These are phyloP conservation scores for Geosmithia putterillii DNA, from an alignment of 2,329 filamentous ascomycete species.

Conservation along the genomic window DNA sequence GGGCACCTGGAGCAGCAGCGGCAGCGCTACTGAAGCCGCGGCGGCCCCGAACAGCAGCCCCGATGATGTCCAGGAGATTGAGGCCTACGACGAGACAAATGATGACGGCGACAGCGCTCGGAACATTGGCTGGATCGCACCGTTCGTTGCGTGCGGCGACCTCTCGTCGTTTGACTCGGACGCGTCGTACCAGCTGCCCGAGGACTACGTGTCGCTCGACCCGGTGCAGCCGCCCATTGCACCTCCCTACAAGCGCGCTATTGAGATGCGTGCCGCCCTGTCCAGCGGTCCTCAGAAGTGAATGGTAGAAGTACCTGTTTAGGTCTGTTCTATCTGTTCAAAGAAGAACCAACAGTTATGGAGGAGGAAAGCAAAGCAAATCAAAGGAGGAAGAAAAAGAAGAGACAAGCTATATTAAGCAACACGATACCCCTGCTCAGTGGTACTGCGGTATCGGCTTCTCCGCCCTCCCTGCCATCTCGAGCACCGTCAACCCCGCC, in stretches of 20 bases:
- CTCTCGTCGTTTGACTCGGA: slow-evolving; percentile 91
- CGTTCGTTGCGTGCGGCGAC: slow-evolving; percentile 95
- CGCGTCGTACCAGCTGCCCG: slow-evolving; percentile 81
- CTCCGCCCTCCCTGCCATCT: slow-evolving; percentile 23
- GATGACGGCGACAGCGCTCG: slow-evolving; percentile 11
- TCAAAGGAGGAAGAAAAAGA: background rate
- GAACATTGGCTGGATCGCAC: slow-evolving; percentile 69
- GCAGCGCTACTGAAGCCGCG: slow-evolving; percentile 7
- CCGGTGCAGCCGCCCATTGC: slow-evolving; percentile 93
- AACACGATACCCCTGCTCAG: slow-evolving; percentile 4
- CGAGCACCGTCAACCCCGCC: slow-evolving; percentile 24
- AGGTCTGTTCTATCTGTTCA: background rate
- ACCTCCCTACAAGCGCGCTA: slow-evolving; percentile 82
- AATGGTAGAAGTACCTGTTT: background rate
- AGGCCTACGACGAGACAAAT: slow-evolving; percentile 31
- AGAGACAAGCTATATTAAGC: background rate
- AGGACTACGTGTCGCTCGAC: slow-evolving; percentile 76
- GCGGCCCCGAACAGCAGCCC: slow-evolving; percentile 6
- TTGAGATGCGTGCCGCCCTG: slow-evolving; percentile 51
- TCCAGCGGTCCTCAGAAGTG: slow-evolving; percentile 8
- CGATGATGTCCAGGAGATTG: slow-evolving; percentile 30
- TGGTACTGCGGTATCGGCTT: slow-evolving; percentile 20
- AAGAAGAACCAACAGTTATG: slow-evolving; percentile 4
- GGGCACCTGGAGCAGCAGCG: slow-evolving; percentile 29
- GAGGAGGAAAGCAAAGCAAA: background rate